Base-by-base conservation (phyloP, 1,284 basidiomycete species). In the Fereydounia khargensis region DNA sequence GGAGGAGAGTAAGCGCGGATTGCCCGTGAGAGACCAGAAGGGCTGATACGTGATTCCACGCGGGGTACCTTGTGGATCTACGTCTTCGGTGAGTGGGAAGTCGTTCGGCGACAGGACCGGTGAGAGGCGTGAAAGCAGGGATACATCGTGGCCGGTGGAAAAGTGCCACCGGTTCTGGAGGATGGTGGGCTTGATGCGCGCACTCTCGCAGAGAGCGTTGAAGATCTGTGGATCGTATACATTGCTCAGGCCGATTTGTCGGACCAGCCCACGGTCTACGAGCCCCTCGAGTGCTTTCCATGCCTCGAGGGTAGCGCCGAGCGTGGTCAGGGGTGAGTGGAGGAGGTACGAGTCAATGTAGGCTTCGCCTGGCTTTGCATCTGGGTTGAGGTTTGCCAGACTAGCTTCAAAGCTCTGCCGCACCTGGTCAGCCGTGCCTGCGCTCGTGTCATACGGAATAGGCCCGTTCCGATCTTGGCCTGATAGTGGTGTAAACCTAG, bases 101-200 rank as follows among this genome's bases (percentile, higher is more conserved):
- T 62, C 49, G 43, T 74, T 74, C 3, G 71, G 71, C 8, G 58
- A 60, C 9, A 73, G 53, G 3, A 37, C 24, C 11, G 71, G 68
- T 8, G 46, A 53, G 27, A 74, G 65, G 4, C 61, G 43, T 3
- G 64, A 46, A 19, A 74, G 53, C 1, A 74, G 54, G 0, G 70
- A 70, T 1, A 74, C 68, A 30, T 74, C 71, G 52, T 74, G 71
- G 4, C 70, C 68, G 0, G 68, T 73, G 2, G 67, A 61, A 31
- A 49, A 46, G 35, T 74, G 71, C 70, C 70, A 74, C 14, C 71
- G 45, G 38, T 74, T 74, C 45, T 74, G 71, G n/a, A 74, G 39
- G 9, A 71, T 43, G 13, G 24, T 24, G 1, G 68, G 65, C 3
- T 55, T 49, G 27, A 71, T 61, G 24, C 37, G 34, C 8, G 62